Evolutionary conservation across 2,329 filamentous ascomycete genomes (phyloP).

Genomic region (Cryphonectria radicalis): DNA sequence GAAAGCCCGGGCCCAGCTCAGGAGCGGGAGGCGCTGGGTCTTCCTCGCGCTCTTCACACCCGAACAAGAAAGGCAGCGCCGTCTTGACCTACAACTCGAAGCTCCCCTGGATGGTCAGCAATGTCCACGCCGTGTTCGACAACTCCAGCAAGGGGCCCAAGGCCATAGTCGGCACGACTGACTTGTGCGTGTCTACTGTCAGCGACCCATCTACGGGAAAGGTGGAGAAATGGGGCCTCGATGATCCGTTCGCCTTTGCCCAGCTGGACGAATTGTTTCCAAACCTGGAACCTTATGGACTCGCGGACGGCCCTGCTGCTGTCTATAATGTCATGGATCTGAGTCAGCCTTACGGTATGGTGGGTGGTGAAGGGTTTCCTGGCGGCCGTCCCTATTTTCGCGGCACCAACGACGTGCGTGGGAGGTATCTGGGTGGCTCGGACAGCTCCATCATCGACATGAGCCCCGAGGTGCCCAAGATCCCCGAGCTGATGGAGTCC

Average conservation of each 20-base stretch:
- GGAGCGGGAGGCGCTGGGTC: slow-evolving; percentile 51
- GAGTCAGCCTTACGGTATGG: slow-evolving; percentile 80
- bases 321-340: slow-evolving; percentile 88
- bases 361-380: slow-evolving; percentile 85
- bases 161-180: slow-evolving; percentile 82
- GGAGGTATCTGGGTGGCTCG: slow-evolving; percentile 68
- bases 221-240: slow-evolving; percentile 80
- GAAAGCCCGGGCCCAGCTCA: slow-evolving; percentile 70
- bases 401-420: slow-evolving; percentile 72
- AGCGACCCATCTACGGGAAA: slow-evolving; percentile 80
- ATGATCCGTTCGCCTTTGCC: slow-evolving; percentile 73
- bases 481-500: slow-evolving; percentile 71
- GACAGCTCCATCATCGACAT: slow-evolving; percentile 65
- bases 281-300: slow-evolving; percentile 74
- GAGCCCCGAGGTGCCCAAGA: slow-evolving; percentile 74
- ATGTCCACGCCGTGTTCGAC: slow-evolving; percentile 77
- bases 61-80: slow-evolving; percentile 70
- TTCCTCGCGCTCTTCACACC: slow-evolving; percentile 52
- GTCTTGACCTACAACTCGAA: slow-evolving; percentile 87
- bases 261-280: slow-evolving; percentile 81
- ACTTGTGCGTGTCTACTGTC: slow-evolving; percentile 75
- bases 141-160: slow-evolving; percentile 74
- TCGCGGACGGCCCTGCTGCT: slow-evolving; percentile 78
- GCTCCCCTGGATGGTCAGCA: slow-evolving; percentile 76
- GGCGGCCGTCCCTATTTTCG: slow-evolving; percentile 82